A percentile compares a stretch with the other conserved stretches of the same genome.
phyloP scores from a whole-genome alignment of 257 asterid species.

The Paulownia fortunei region DNA sequence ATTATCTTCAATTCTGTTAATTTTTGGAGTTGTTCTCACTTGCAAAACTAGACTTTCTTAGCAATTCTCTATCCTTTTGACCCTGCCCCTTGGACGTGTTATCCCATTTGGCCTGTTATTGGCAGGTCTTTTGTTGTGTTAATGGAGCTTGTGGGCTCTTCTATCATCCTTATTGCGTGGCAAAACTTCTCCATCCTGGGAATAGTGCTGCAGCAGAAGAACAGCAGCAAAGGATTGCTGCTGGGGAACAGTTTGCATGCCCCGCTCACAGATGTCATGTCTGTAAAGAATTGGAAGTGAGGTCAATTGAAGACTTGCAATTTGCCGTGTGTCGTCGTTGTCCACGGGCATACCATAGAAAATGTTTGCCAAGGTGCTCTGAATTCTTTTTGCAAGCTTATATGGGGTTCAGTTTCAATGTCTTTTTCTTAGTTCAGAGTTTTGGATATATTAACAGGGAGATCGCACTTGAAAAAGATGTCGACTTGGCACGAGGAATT shows the following conservation, averaged over 20 bases:
- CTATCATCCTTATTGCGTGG: conserved; percentile 88
- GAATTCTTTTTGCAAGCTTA: conserved; percentile 21
- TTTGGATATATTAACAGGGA: conserved; percentile 49
- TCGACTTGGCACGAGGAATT: conserved; percentile 33
- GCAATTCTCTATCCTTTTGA: not conserved
- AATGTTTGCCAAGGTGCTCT: conserved; percentile 87
- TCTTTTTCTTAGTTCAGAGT: conserved; percentile 2
- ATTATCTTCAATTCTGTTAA: not conserved
- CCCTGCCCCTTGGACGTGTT: conserved; percentile 7
- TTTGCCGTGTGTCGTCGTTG: conserved; percentile 98
- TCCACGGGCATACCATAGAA: conserved; percentile 89
- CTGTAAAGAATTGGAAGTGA: conserved; percentile 76
- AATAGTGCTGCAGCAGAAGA: conserved; percentile 56
- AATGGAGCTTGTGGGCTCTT: conserved; percentile 91
- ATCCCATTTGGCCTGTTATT: conserved; percentile 12
- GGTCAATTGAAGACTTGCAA: conserved; percentile 51
- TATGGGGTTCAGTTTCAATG: conserved; percentile 2
- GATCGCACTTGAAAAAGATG: conserved; percentile 56
- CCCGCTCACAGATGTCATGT: conserved; percentile 76
- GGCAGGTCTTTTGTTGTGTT: conserved; percentile 88
- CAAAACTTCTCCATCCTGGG: conserved; percentile 64
- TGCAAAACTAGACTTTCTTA: not conserved
- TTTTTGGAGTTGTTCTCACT: conserved; percentile 6
- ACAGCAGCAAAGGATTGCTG: conserved; percentile 54
- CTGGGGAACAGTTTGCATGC: conserved; percentile 82